Base-by-base conservation (phyloP, 306 rosid genomes). In the Potentilla sterilis region DNA sequence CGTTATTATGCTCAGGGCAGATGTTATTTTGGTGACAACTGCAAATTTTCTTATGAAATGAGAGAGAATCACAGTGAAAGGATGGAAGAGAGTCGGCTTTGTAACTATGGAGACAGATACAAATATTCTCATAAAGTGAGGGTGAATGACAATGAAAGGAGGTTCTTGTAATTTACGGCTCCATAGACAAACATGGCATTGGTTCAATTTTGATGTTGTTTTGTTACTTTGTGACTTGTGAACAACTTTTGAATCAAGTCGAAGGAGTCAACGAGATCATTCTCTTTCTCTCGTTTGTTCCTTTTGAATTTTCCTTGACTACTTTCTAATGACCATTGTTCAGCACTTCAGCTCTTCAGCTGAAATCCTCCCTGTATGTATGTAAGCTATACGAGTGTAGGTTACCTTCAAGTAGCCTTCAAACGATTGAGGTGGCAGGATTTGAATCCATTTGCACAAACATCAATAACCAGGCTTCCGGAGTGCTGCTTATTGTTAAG, bases 21-120 rank as follows among this genome's bases (percentile, higher is more conserved):
- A 72, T 90, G 98, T 73, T 52, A 75, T 80, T 90, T 32, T 51
- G 96, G 98, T 61, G 91, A 88, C 42, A 87, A 57, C 22, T 92
- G 97, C 86, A 95, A 85, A 71, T 95, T 82, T 79, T 78, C 76
- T 4, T 97, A 95, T 82, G 87, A 74, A 32, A 67, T n/a, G 38
- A 62, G 84, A 74, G 78, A 74, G 55, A 52, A 57, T 41, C 55
- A n/a, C 49, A 79, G 32, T 15, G 74, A 70, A 44, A 61, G 37
- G 66, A 73, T 48, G 73, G 67, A 51, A 72, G 66, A 68, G 18
- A 78, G 63, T 54, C 69, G 40, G 61, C 76, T 76, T 18, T 0
- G 49, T 37, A 9, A 74, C 76, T 85, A 24, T 63, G 92, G 97
- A 63, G 89, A 87, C 58, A 85, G 69, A 32, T 86, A 90, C 85